Evolutionary conservation across 495 filamentous ascomycete genomes (phyloP).

Genomic region (Neurospora sp.): DNA sequence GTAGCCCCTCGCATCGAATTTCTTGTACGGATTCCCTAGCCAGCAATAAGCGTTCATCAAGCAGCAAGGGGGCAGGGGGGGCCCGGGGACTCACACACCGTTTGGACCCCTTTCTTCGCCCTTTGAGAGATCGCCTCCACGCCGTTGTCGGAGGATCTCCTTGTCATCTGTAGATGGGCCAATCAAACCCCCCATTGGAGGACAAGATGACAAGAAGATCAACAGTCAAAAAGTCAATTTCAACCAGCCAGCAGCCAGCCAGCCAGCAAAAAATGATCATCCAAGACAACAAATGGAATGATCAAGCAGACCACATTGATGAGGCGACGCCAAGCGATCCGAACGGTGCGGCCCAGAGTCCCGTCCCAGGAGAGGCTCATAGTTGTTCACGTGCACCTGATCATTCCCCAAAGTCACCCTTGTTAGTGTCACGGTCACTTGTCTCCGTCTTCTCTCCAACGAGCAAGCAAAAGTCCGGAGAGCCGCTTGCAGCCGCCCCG

Average conservation of each 20-base stretch:
- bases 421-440: not conserved
- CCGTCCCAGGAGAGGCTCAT: not conserved
- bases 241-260: not conserved
- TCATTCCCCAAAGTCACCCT: conserved; percentile 7
- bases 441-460: not conserved
- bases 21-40: not conserved
- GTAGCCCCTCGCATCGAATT: not conserved
- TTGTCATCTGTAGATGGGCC: not conserved
- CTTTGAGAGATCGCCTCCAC: not conserved
- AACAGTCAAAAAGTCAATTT: not conserved
- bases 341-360: not conserved
- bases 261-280: not conserved
- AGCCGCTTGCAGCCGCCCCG: conserved; percentile 18
- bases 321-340: not conserved
- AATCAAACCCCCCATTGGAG: not conserved
- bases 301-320: not conserved
- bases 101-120: not conserved
- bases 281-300: not conserved
- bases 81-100: not conserved
- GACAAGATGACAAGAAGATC: not conserved
- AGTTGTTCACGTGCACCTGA: conserved; percentile 21
- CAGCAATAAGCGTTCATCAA: not conserved
- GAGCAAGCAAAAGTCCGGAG: not conserved
- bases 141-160: not conserved
- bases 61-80: not conserved